A percentile compares a stretch with the other conserved stretches of the same genome.
These are phyloP conservation scores for Nakazawaea populi DNA, from an alignment of 805 yeast genomes.

Conservation along the genomic window DNA sequence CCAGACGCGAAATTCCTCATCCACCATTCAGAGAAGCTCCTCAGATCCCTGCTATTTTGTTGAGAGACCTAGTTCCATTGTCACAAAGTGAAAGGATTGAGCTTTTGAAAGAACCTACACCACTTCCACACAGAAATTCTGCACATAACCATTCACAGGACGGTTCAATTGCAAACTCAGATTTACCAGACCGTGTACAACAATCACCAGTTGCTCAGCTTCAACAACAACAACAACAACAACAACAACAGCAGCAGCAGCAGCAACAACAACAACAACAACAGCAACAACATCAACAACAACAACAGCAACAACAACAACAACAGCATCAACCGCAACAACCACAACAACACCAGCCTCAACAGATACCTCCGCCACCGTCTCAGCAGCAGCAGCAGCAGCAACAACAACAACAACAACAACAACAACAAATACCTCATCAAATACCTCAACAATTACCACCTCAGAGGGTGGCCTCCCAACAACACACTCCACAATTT, in stretches of 20 bases:
- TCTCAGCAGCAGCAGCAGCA: constrained; percentile 5
- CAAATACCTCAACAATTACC: constrained; percentile 3
- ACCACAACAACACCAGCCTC: neutral
- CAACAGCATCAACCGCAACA: neutral
- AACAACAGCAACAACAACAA: constrained; percentile 3
- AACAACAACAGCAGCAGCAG: neutral
- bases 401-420: constrained; percentile 6
- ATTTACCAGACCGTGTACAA: neutral
- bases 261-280: neutral
- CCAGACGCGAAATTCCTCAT: constrained; percentile 36
- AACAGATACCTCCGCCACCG: constrained; percentile 3
- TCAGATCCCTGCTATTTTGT: constrained; percentile 36
- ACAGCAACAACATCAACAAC: neutral
- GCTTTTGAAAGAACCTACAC: constrained; percentile 9
- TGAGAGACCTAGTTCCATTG: constrained; percentile 37
- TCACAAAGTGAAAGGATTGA: constrained; percentile 35
- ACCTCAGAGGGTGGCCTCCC: neutral
- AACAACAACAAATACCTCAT: neutral
- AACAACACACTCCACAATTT: constrained; percentile 11
- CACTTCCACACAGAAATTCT: constrained; percentile 17
- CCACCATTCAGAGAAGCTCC: constrained; percentile 41
- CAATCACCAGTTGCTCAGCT: constrained; percentile 8
- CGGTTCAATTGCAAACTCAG: neutral
- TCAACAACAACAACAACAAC: neutral
- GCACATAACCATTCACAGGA: neutral